Percentiles rank a stretch among this genome's conserved stretches.
phyloP scores from a whole-genome alignment of 2,329 filamentous ascomycete species.

The Aspergillus sp. region DNA sequence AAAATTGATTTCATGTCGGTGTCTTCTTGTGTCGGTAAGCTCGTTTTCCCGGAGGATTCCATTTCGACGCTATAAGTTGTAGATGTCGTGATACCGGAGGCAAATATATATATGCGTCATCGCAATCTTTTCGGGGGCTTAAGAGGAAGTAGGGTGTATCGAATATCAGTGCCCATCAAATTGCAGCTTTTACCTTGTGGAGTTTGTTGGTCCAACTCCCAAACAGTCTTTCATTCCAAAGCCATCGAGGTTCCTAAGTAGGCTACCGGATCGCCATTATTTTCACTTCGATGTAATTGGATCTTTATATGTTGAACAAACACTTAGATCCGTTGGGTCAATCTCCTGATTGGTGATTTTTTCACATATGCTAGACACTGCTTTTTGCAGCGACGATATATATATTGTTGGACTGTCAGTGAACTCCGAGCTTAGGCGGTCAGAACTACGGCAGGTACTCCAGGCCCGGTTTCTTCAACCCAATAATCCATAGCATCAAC shows the following conservation, averaged over 20 bases:
- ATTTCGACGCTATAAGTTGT: slow-evolving; percentile 11
- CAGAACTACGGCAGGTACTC: not conserved
- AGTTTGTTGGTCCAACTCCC: not conserved
- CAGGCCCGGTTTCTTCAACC: too few species aligned
- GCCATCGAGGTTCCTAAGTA: too few species aligned
- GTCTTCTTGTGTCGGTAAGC: slow-evolving; percentile 25
- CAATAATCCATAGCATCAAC: not conserved
- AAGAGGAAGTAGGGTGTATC: not conserved
- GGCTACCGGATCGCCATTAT: not conserved
- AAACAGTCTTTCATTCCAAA: not conserved
- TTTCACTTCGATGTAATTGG: not conserved
- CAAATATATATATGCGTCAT: not conserved
- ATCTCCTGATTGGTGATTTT: not conserved
- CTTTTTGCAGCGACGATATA: not conserved
- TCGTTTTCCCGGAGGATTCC: slow-evolving; percentile 12
- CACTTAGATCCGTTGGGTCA: not conserved
- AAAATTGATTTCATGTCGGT: slow-evolving; percentile 51
- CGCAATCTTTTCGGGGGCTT: not conserved
- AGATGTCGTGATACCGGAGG: not conserved
- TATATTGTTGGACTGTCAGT: not conserved
- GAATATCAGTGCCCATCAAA: not conserved
- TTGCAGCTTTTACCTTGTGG: not conserved
- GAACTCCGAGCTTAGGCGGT: not conserved
- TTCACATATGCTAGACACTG: not conserved
- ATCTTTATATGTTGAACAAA: not conserved